Conservation (phyloP, 331 rosid species). For the Quercus phellos region DNA sequence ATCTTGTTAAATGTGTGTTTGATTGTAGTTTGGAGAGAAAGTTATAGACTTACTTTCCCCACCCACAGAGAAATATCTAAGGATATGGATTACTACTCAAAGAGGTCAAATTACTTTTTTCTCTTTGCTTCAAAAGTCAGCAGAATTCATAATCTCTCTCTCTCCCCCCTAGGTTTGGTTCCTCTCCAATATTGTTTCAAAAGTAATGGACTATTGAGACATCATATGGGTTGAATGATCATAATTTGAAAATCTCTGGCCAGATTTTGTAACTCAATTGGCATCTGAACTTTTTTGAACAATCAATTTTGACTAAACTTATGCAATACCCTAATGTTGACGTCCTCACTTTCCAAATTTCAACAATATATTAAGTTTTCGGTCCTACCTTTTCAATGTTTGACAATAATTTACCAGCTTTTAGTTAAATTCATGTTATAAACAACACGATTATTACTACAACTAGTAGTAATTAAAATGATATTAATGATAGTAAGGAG, state of each 20-base stretch:
- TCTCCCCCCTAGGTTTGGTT: background rate
- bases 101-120: background rate
- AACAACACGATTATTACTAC: background rate
- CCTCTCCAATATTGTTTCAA: background rate
- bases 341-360: background rate
- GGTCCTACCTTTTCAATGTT: background rate
- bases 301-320: background rate
- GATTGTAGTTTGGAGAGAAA: constrained; percentile 11
- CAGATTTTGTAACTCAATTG: background rate
- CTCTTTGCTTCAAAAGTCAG: constrained; percentile 26
- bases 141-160: background rate
- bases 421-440: background rate
- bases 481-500: too few species aligned
- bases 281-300: background rate
- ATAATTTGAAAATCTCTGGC: background rate
- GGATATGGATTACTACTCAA: constrained; percentile 15
- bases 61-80: constrained; percentile 18
- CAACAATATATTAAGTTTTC: background rate
- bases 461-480: background rate
- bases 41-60: constrained; percentile 22
- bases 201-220: constrained; percentile 2
- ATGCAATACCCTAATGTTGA: background rate
- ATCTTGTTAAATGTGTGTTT: constrained; percentile 19
- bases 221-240: background rate
- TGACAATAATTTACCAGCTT: background rate